Evolutionary conservation across 176 grass and related monocot species (phyloP).

Genomic region (Aegilops speltoides): DNA sequence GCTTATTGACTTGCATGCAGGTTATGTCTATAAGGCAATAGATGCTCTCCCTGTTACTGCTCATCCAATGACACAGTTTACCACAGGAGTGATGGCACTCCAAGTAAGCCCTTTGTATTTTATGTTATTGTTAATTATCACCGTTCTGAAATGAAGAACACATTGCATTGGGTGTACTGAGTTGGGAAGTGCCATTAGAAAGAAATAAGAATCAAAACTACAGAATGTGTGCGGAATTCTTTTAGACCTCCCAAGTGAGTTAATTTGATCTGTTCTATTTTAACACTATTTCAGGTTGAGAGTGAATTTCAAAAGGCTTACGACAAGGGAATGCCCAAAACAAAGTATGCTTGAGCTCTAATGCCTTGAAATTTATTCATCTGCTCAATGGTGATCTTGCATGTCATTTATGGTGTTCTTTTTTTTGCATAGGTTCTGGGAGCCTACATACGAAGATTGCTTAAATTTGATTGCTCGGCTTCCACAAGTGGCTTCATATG

Average conservation of each 20-base stretch:
- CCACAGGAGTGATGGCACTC: slow-evolving; percentile 95
- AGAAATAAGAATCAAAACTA: background rate
- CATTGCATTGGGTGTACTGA: background rate
- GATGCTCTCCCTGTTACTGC: slow-evolving; percentile 82
- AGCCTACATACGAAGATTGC: slow-evolving; percentile 96
- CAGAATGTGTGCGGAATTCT: background rate
- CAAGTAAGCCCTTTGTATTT: slow-evolving; percentile 49
- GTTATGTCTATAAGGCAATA: slow-evolving; percentile 84
- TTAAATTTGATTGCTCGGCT: slow-evolving; percentile 94
- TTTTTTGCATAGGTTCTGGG: slow-evolving; percentile 78
- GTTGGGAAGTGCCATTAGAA: background rate
- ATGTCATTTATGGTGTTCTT: background rate
- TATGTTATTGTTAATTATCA: background rate
- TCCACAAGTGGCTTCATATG: slow-evolving; percentile 83
- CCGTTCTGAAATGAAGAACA: background rate
- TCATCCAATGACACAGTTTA: slow-evolving; percentile 97
- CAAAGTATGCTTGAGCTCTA: slow-evolving; percentile 63
- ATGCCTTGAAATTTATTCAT: slow-evolving; percentile 5
- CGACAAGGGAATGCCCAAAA: slow-evolving; percentile 82
- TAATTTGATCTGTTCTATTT: slow-evolving; percentile 18
- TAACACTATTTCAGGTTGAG: slow-evolving; percentile 68
- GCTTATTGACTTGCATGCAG: slow-evolving; percentile 46
- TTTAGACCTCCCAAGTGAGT: background rate
- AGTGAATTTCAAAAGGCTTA: slow-evolving; percentile 99
- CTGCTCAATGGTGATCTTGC: slow-evolving; percentile 13